phyloP scores from a whole-genome alignment of 179 eudicot genomes.

The Amaranthus tricolor region DNA sequence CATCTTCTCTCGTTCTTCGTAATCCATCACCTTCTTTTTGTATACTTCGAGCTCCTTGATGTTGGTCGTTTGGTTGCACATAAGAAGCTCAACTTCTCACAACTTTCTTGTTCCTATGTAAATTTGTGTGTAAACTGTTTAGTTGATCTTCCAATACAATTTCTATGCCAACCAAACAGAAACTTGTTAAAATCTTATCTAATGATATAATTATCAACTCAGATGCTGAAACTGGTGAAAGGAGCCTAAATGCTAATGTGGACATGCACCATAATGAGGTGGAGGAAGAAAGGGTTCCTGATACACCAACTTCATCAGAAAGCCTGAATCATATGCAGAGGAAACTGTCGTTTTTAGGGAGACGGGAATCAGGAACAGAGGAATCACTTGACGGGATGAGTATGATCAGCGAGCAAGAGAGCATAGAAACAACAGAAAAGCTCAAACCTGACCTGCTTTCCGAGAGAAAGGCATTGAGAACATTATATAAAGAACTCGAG shows the following conservation, averaged over 20 bases:
- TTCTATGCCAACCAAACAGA: neutral
- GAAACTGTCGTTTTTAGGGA: constrained; percentile 26
- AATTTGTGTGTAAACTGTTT: too few species aligned
- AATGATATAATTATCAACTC: constrained; percentile 18
- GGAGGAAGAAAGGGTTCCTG: constrained; percentile 53
- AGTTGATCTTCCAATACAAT: neutral
- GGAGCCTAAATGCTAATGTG: constrained; percentile 18
- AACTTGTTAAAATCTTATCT: neutral
- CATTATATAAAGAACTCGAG: constrained; percentile 47
- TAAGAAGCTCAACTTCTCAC: too few species aligned
- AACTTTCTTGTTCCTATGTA: too few species aligned
- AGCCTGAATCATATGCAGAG: constrained; percentile 31
- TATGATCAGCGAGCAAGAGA: constrained; percentile 38
- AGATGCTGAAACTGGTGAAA: constrained; percentile 39
- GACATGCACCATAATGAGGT: constrained; percentile 28
- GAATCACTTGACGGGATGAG: constrained; percentile 45
- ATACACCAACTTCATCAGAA: constrained; percentile 37
- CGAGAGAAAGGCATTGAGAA: constrained; percentile 39
- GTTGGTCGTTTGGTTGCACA: too few species aligned
- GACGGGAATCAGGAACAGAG: constrained; percentile 33
- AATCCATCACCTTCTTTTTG: too few species aligned
- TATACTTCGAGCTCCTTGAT: too few species aligned
- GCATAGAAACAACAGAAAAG: constrained; percentile 29
- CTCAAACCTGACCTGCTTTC: constrained; percentile 37
- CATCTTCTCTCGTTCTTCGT: too few species aligned